These are phyloP conservation scores for Straminergon stramineum DNA, from an alignment of 225 moss, liverwort and hornwort species.

Conservation along the genomic window DNA sequence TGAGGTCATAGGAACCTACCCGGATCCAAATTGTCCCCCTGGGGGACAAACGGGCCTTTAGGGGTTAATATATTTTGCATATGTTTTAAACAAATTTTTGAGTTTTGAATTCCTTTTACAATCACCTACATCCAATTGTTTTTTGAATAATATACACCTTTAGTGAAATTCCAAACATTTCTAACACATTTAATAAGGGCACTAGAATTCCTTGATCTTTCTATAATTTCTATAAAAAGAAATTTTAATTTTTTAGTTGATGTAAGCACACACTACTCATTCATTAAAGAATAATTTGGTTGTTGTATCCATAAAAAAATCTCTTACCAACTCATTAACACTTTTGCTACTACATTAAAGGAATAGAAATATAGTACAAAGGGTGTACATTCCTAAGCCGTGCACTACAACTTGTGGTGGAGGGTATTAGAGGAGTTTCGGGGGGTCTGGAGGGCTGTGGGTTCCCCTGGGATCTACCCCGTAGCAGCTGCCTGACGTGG, in stretches of 20 bases:
- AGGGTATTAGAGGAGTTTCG: too few relatives aligned
- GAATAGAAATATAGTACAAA: not conserved
- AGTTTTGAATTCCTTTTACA: not conserved
- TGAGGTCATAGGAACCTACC: too few relatives aligned
- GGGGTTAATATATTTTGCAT: not conserved
- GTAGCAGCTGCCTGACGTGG: too few relatives aligned
- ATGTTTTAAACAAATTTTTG: not conserved
- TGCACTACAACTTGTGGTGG: not conserved
- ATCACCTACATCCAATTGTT: not conserved
- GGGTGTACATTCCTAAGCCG: rapidly evolving
- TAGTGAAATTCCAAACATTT: not conserved
- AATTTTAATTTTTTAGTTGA: not conserved
- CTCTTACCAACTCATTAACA: not conserved
- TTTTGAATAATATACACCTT: not conserved
- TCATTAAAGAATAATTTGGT: not conserved
- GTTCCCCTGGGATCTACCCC: too few relatives aligned
- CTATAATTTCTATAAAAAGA: not conserved
- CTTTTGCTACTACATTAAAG: not conserved
- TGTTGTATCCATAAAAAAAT: not conserved
- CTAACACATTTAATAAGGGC: not conserved
- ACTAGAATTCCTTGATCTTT: not conserved
- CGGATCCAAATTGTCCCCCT: too few relatives aligned
- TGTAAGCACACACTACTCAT: not conserved
- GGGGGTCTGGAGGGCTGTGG: too few relatives aligned
- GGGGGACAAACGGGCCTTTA: too few relatives aligned